Percentiles rank a stretch among this genome's conserved stretches.
Evolutionary conservation across 2,329 filamentous ascomycete genomes (phyloP).

Genomic region (Xylaria arbuscula): DNA sequence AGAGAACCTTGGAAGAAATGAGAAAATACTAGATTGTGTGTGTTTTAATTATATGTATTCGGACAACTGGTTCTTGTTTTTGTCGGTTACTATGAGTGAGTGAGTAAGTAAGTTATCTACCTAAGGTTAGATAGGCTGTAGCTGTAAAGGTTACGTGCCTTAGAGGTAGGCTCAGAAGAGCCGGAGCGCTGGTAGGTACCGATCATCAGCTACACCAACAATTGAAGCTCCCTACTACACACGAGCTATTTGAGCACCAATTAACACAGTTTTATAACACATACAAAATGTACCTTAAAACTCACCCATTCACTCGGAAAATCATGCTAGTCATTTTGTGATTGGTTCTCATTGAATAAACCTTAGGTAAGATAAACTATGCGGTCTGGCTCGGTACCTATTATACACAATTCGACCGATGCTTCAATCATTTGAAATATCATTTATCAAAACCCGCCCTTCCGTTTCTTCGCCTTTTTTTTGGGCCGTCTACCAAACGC

Average conservation of each 20-base stretch:
- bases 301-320: too few species aligned
- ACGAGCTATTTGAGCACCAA: neutral
- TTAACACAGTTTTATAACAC: neutral
- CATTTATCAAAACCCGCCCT: conserved; percentile 46
- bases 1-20: neutral
- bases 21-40: too few species aligned
- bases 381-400: neutral
- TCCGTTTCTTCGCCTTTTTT: conserved; percentile 49
- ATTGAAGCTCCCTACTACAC: neutral
- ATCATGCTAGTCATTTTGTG: too few species aligned
- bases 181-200: conserved; percentile 15
- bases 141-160: neutral
- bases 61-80: too few species aligned
- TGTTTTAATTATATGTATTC: too few species aligned
- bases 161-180: conserved; percentile 11
- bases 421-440: neutral
- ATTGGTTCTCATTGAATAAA: neutral
- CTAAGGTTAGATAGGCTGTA: neutral
- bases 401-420: neutral
- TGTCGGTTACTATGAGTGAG: too few species aligned
- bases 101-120: too few species aligned
- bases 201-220: neutral
- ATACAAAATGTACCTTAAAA: neutral
- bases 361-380: neutral
- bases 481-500: conserved; percentile 47